A percentile compares a stretch with the other conserved stretches of the same genome.
These are phyloP conservation scores for Purpureocillium takamizusanense DNA, from an alignment of 2,329 filamentous ascomycete genomes.

Conservation along the genomic window DNA sequence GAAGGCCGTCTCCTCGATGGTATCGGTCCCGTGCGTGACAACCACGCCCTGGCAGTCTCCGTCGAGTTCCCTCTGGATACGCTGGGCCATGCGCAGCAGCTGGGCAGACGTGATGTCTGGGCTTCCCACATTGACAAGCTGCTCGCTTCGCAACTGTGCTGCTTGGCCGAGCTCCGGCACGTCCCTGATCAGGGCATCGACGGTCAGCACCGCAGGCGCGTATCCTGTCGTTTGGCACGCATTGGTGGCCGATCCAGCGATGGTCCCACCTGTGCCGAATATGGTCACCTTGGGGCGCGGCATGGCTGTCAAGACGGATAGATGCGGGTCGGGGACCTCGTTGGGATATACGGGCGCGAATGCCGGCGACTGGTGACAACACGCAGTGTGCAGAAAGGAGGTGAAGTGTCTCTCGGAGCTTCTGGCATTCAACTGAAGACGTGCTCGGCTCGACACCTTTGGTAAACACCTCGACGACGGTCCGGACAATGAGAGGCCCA, in stretches of 20 bases:
- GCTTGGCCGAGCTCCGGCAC: conserved; percentile 46
- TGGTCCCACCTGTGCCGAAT: conserved; percentile 50
- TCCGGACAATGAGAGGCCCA: too few relatives aligned
- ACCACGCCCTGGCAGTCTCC: conserved; percentile 38
- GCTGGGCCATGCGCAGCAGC: conserved; percentile 35
- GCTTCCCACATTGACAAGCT: conserved; percentile 40
- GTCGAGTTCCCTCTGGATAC: conserved; percentile 39
- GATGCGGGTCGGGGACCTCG: not conserved
- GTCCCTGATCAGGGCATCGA: conserved; percentile 41
- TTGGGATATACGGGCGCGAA: not conserved
- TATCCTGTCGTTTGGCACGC: conserved; percentile 37
- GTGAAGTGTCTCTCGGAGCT: too few relatives aligned
- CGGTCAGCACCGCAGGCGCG: conserved; percentile 32
- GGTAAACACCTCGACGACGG: too few relatives aligned
- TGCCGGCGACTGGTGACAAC: not conserved
- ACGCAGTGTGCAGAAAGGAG: too few relatives aligned
- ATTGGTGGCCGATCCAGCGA: conserved; percentile 41
- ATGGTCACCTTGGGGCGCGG: conserved; percentile 46
- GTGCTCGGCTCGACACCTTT: too few relatives aligned
- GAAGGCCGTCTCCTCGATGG: conserved; percentile 54
- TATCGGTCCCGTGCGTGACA: conserved; percentile 58
- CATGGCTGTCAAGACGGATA: not conserved
- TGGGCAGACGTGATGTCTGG: conserved; percentile 37
- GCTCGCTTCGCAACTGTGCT: conserved; percentile 43
- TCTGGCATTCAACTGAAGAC: too few relatives aligned